A percentile compares a stretch with the other conserved stretches of the same genome.
phyloP scores from a whole-genome alignment of 345 rosid genomes.

The Rhodomyrtus tomentosa region DNA sequence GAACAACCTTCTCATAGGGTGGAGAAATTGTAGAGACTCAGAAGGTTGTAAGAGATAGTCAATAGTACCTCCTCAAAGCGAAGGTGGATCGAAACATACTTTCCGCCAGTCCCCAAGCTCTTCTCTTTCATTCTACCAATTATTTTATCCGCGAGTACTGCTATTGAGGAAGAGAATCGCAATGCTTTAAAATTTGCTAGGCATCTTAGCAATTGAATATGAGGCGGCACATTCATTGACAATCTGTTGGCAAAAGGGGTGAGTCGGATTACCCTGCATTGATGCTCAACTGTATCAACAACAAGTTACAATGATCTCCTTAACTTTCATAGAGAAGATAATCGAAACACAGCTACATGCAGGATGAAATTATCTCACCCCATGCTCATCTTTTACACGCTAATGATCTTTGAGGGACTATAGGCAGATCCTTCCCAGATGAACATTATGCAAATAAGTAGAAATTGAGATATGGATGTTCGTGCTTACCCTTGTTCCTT shows the following conservation, averaged over 20 bases:
- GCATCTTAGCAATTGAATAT: conserved; percentile 81
- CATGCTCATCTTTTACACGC: neutral
- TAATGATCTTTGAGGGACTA: neutral
- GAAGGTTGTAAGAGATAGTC: neutral
- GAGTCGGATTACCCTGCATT: conserved; percentile 68
- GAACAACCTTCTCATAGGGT: neutral
- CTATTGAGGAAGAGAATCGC: conserved; percentile 56
- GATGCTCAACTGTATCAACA: conserved; percentile 1
- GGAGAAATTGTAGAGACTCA: neutral
- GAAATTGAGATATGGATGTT: neutral
- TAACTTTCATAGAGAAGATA: neutral
- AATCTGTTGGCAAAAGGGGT: conserved; percentile 94
- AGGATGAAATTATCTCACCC: neutral
- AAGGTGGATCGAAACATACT: conserved; percentile 77
- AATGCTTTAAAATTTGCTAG: conserved; percentile 76
- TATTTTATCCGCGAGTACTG: conserved; percentile 49
- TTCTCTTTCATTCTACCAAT: conserved; percentile 57
- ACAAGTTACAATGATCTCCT: neutral
- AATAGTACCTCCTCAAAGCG: conserved; percentile 81
- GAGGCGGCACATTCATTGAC: conserved; percentile 88
- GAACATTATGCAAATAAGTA: neutral
- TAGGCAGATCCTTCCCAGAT: neutral
- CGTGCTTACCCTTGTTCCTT: conserved; percentile 56
- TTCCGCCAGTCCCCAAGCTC: conserved; percentile 62
- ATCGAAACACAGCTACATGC: neutral